Evolutionary conservation across 179 eudicot genomes (phyloP), one percentile per base, ranked within the genome.

Genomic region (Carnegiea gigantea): DNA sequence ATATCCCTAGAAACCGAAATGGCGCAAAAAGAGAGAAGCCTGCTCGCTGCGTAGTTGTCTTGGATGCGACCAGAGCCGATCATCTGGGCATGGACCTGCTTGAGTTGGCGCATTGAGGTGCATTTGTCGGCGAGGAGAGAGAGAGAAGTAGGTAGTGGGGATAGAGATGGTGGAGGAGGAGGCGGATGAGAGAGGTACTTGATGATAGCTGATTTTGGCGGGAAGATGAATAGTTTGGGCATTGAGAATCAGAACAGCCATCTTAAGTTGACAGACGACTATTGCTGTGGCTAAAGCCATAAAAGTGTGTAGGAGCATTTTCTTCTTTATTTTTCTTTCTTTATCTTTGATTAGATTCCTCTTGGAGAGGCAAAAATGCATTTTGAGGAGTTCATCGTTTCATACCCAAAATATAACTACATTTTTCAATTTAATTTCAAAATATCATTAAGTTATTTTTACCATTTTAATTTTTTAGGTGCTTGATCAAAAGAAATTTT

Each of bases 11-110:
- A 73, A 26, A 43, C 38, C 10, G 94, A 88, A 70, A 91, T 87
- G 44, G 92, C 90, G 68, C 76, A 84, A 44, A 90, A 90, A 70
- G 91, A 85, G 20, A 92, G 83, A 30, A 92, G 77, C 0, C 93
- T 88, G 88, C 92, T 90, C 9, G 91, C 89, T 59, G 93, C 92
- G 76, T 76, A 92, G 85, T 78, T 84, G 90, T 89, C 92, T 68
- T 75, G 80, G 73, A 89, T 87, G 51, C 87, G 86, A 72, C 85
- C 80, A 57, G 93, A 83, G 82, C 79, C 49, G 86, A 91, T 81
- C 92, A 90, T 90, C 57, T 87, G 92, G 84, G 92, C 91, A 82
- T 90, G 93, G 83, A 90, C 78, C 85, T 90, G 92, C 75, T 89
- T 87, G 79, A 91, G 86, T 80, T 90, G 93, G 73, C 12, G 73